phyloP scores from a whole-genome alignment of 1,284 basidiomycete species.

The Somion occarium region DNA sequence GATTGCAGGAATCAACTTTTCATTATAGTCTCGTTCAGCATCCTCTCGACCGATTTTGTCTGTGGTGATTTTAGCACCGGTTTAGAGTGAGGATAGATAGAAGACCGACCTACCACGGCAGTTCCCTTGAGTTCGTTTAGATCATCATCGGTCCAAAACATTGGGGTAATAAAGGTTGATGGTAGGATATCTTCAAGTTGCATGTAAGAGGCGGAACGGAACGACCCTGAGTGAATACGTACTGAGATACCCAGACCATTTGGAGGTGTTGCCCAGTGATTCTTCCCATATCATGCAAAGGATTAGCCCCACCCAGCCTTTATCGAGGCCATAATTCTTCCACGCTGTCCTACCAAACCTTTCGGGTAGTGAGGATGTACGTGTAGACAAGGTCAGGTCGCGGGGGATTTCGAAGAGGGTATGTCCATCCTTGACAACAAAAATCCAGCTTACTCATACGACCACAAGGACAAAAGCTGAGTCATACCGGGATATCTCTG shows the following conservation, averaged over 20 bases:
- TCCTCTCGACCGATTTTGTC: constrained; percentile 87
- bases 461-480: constrained; percentile 5
- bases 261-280: constrained; percentile 49
- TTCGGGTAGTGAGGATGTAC: constrained; percentile 64
- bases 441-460: neutral
- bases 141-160: constrained; percentile 88
- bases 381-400: constrained; percentile 71
- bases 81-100: neutral
- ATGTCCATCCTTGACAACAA: constrained; percentile 51
- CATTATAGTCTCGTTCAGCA: constrained; percentile 73
- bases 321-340: constrained; percentile 51
- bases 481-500: constrained; percentile 62
- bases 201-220: neutral
- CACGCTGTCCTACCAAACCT: constrained; percentile 59
- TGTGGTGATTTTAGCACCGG: constrained; percentile 23
- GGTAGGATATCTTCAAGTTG: constrained; percentile 63
- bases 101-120: constrained; percentile 72
- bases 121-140: constrained; percentile 80
- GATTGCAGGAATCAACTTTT: constrained; percentile 63
- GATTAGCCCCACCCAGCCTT: constrained; percentile 87
- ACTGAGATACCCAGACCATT: constrained; percentile 73
- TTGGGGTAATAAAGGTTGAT: constrained; percentile 79
- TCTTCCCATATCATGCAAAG: constrained; percentile 96
- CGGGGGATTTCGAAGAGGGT: constrained; percentile 85
- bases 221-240: constrained; percentile 19